These are phyloP conservation scores for Aotearoamyces nothofagi DNA, from an alignment of 2,329 filamentous ascomycete species.

Conservation along the genomic window DNA sequence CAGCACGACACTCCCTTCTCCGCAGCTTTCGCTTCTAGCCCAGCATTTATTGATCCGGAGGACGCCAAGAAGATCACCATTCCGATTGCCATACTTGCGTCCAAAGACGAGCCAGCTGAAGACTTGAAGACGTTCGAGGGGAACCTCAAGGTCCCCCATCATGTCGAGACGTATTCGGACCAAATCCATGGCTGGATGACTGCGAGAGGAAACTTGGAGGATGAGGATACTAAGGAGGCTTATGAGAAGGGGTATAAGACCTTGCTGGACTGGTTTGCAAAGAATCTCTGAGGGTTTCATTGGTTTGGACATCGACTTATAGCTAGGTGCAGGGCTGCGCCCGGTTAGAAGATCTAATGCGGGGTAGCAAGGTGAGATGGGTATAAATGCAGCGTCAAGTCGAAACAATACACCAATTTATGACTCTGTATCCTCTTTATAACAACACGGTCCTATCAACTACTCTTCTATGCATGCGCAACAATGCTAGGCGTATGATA, in stretches of 20 bases:
- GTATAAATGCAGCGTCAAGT: no score
- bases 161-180: slow-evolving; percentile 31
- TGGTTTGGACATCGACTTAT: no score
- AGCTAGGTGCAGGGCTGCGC: background rate
- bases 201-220: slow-evolving; percentile 30
- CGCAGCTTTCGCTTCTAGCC: slow-evolving; percentile 31
- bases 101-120: slow-evolving; percentile 37
- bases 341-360: background rate
- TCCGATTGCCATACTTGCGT: slow-evolving; percentile 48
- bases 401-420: no score
- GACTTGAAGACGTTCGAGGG: slow-evolving; percentile 27
- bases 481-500: no score
- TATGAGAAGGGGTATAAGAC: slow-evolving; percentile 33
- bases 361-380: no score
- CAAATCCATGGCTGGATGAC: slow-evolving; percentile 47
- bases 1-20: slow-evolving; percentile 3
- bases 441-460: no score
- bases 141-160: slow-evolving; percentile 25
- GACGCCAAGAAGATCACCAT: slow-evolving; percentile 46
- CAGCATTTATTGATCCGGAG: slow-evolving; percentile 46
- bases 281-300: slow-evolving; percentile 23
- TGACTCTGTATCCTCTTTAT: no score
- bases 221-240: slow-evolving; percentile 28
- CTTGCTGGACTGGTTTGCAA: slow-evolving; percentile 25
- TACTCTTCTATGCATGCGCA: no score